Evolutionary conservation across 1,284 basidiomycete species (phyloP), one percentile per base, ranked within the genome.

Genomic region (Hymenochaete sp.): DNA sequence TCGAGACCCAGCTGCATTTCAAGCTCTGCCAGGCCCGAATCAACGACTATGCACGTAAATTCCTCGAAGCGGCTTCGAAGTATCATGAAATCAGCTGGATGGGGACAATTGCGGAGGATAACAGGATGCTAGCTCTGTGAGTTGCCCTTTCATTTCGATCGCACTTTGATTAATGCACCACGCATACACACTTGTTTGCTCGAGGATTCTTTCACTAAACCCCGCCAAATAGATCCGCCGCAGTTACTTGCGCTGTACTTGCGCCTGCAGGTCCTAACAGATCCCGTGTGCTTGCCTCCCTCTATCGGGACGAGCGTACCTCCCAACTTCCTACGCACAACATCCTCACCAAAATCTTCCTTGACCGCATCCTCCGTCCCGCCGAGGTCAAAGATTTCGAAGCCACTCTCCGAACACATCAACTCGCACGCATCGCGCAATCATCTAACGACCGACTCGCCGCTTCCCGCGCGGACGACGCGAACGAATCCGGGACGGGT

Each of bases 241-340:
- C 96, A 7, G 91, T 98, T 14, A 93, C 90, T 0, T 95, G 93
- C 56, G 91, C 91, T 4, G 91, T 99, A 47, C 78, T 98, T n/a
- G 93, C 93, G 1, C 93, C 95, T 1, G 93, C 96, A 18, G 96
- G 96, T 0, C 93, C 95, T 3, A 91, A 92, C 60, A 84, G 96
- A 31, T 92, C 92, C 14, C 81, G 95, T 28, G 74, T 97, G 5
- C 77, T 99, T 41, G 89, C 92, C 4, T 84, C 91, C 19, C 74
- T 98, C 43, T 93, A 91, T 61, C 78, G 95, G 38, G 96, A 99
- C 62, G 93, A 98, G 59, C 82, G 96, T 27, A 82, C 90, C 0
- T 57, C 71, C 10, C 77, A 86, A 16, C 75, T 93, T 10, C 77
- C 83, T 10, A 83, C 90, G 21, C 84, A 84, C 62, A 89, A 85